Evolutionary conservation across 306 rosid genomes (phyloP).

Genomic region (Casuarina cunninghamiana): DNA sequence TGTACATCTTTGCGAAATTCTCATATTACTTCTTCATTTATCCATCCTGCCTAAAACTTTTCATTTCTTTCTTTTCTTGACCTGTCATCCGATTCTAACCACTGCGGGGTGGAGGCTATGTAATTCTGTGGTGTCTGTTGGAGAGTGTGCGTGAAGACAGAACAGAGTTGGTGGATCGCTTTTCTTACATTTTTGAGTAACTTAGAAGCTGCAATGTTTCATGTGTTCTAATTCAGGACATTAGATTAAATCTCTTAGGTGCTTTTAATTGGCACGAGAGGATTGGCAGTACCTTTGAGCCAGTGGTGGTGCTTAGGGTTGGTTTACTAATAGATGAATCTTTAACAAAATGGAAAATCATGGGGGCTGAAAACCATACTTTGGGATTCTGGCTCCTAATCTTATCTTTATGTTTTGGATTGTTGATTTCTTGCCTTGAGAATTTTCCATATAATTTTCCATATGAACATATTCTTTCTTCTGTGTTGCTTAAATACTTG

Average conservation of each 20-base stretch:
- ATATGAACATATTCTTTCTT: background rate
- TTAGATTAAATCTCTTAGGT: background rate
- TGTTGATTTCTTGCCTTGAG: background rate
- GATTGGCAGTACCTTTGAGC: background rate
- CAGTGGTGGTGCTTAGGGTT: background rate
- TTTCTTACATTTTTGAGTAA: background rate
- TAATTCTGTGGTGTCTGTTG: background rate
- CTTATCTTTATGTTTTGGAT: background rate
- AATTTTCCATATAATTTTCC: background rate
- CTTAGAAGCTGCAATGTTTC: background rate
- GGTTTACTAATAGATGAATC: background rate
- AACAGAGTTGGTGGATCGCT: background rate
- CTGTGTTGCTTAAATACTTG: slow-evolving; percentile 17
- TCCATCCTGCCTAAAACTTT: background rate
- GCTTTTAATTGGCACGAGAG: background rate
- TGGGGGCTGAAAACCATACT: background rate
- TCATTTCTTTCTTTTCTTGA: background rate
- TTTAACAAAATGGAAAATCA: background rate
- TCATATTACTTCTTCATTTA: background rate
- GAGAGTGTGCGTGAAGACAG: background rate
- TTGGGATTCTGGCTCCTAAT: background rate
- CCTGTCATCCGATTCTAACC: background rate
- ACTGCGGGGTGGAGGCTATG: background rate
- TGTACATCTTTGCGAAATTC: background rate
- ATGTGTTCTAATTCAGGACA: background rate